Evolutionary conservation across 257 asterid genomes (phyloP).

Genomic region (Primulina huaijiensis): DNA sequence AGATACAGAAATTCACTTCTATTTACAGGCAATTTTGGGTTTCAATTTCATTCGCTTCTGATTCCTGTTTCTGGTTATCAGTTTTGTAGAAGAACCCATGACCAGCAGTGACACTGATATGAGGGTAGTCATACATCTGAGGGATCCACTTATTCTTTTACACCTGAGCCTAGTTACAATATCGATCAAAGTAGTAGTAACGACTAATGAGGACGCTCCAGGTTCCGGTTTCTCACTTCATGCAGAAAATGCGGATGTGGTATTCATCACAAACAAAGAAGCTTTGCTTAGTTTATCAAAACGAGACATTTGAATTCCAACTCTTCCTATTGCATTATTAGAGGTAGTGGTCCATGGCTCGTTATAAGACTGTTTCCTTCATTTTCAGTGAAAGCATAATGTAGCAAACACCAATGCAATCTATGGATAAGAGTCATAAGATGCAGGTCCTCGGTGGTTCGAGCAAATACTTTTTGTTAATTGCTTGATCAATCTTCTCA

Average conservation of each 20-base stretch:
- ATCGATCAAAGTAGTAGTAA: neutral
- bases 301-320: neutral
- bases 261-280: neutral
- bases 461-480: too few relatives aligned
- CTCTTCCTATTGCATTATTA: neutral
- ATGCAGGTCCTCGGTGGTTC: neutral
- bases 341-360: neutral
- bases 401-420: neutral
- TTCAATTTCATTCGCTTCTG: neutral
- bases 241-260: neutral
- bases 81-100: neutral
- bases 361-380: neutral
- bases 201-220: neutral
- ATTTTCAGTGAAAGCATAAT: neutral
- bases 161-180: neutral
- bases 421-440: neutral
- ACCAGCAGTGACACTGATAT: neutral
- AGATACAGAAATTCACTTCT: neutral
- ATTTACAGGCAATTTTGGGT: neutral
- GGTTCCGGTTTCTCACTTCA: neutral
- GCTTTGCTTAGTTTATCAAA: neutral
- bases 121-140: neutral
- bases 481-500: neutral
- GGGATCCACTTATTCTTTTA: neutral
- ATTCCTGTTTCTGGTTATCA: neutral